A percentile compares a stretch with the other conserved stretches of the same genome.
Evolutionary conservation across 2,329 filamentous ascomycete genomes (phyloP).

Genomic region (Calonectria multiphialidica): DNA sequence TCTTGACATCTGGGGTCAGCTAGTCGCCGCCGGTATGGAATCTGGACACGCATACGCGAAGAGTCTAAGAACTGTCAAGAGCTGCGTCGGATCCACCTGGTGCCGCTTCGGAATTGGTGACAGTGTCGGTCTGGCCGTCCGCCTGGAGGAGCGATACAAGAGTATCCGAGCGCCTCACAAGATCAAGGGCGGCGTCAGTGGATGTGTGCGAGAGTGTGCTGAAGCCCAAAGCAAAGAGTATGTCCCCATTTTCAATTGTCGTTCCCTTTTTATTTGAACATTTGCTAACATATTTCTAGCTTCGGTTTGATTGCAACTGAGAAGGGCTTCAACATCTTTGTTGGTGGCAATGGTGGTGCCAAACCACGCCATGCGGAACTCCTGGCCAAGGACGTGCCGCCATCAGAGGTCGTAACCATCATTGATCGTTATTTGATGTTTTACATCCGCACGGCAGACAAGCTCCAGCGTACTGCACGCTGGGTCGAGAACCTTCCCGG

Average conservation of each 20-base stretch:
- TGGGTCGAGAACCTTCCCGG: conserved; percentile 90
- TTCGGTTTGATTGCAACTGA: conserved; percentile 94
- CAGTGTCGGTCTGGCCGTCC: conserved; percentile 90
- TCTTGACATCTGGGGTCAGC: conserved; percentile 81
- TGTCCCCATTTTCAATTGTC: conserved; percentile 41
- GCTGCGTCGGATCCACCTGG: conserved; percentile 92
- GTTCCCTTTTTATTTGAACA: not conserved
- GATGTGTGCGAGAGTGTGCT: conserved; percentile 92
- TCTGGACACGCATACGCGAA: conserved; percentile 94
- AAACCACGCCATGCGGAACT: conserved; percentile 86
- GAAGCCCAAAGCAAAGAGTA: conserved; percentile 94
- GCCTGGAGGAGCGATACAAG: conserved; percentile 92
- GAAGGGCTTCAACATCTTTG: conserved; percentile 94
- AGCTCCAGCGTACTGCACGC: conserved; percentile 87
- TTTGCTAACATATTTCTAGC: conserved; percentile 52
- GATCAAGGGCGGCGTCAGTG: conserved; percentile 90
- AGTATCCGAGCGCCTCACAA: conserved; percentile 91
- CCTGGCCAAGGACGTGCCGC: conserved; percentile 86
- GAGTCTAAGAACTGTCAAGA: conserved; percentile 89
- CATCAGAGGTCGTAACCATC: conserved; percentile 84
- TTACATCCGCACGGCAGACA: conserved; percentile 93
- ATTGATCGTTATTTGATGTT: conserved; percentile 92
- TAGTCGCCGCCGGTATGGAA: conserved; percentile 89
- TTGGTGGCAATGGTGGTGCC: conserved; percentile 89
- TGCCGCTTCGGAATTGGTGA: conserved; percentile 91